Conservation (phyloP, 192 early-diverging fungal species). For the Coemansia sp. region DNA sequence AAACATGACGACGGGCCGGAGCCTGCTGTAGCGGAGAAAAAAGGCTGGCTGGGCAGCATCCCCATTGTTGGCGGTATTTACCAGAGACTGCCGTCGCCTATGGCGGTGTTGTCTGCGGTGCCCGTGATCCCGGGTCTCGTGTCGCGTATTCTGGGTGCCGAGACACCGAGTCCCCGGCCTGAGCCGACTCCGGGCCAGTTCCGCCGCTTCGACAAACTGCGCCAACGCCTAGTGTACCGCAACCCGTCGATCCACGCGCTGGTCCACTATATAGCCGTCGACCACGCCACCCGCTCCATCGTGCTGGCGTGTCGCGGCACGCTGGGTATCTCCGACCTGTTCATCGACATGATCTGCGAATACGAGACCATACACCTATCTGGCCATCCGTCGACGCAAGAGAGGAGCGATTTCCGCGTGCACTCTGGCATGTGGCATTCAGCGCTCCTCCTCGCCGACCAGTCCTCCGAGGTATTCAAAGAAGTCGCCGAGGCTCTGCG, state of each 20-base stretch:
- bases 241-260: constrained; percentile 69
- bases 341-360: constrained; percentile 84
- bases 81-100: constrained; percentile 33
- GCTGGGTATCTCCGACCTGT: constrained; percentile 79
- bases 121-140: constrained; percentile 35
- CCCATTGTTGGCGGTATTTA: constrained; percentile 41
- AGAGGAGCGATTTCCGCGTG: constrained; percentile 54
- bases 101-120: constrained; percentile 19
- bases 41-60: constrained; percentile 36
- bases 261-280: constrained; percentile 80
- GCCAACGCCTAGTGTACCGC: constrained; percentile 49
- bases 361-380: constrained; percentile 56
- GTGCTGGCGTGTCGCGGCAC: constrained; percentile 89
- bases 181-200: constrained; percentile 39
- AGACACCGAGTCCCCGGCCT: not conserved
- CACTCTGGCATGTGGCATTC: constrained; percentile 88
- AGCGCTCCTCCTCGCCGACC: constrained; percentile 68
- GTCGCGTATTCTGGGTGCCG: constrained; percentile 23
- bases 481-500: constrained; percentile 72
- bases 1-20: constrained; percentile 3
- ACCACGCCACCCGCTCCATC: constrained; percentile 74
- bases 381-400: constrained; percentile 14
- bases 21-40: not conserved
- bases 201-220: constrained; percentile 43
- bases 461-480: constrained; percentile 69